These are phyloP conservation scores for Auriculariales sp. DNA, from an alignment of 768 basidiomycete species.

Conservation along the genomic window DNA sequence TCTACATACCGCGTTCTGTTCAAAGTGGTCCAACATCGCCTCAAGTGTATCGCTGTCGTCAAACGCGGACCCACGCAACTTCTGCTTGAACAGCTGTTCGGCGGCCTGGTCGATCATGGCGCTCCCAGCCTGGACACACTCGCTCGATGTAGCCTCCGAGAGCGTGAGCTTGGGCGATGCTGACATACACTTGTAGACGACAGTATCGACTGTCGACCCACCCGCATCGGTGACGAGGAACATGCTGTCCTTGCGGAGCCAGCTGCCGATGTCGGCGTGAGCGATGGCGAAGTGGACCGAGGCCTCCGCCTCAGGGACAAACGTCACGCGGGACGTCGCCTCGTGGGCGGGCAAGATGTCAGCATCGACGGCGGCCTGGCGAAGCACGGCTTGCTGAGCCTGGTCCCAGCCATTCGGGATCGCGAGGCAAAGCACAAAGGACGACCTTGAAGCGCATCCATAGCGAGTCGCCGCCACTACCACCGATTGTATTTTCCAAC, in stretches of 20 bases:
- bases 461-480: neutral
- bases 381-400: conserved; percentile 1
- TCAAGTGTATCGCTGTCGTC: neutral
- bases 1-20: neutral
- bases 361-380: neutral
- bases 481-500: neutral
- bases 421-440: neutral
- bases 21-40: neutral
- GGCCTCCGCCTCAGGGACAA: conserved; percentile 4
- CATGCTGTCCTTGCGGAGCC: neutral
- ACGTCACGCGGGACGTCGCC: neutral
- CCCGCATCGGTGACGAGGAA: conserved; percentile 2
- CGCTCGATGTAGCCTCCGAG: neutral
- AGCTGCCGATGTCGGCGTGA: neutral
- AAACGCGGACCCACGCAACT: neutral
- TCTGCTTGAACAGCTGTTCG: neutral
- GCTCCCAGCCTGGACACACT: conserved; percentile 2
- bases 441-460: conserved; percentile 1
- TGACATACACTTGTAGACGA: neutral
- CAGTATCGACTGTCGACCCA: conserved; percentile 2
- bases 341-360: neutral
- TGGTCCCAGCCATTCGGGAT: conserved; percentile 4
- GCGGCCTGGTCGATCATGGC: neutral
- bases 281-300: conserved; percentile 3
- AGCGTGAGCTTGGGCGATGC: neutral